phyloP scores from a whole-genome alignment of 106 monocot species.

The Dendrobium huoshanense region DNA sequence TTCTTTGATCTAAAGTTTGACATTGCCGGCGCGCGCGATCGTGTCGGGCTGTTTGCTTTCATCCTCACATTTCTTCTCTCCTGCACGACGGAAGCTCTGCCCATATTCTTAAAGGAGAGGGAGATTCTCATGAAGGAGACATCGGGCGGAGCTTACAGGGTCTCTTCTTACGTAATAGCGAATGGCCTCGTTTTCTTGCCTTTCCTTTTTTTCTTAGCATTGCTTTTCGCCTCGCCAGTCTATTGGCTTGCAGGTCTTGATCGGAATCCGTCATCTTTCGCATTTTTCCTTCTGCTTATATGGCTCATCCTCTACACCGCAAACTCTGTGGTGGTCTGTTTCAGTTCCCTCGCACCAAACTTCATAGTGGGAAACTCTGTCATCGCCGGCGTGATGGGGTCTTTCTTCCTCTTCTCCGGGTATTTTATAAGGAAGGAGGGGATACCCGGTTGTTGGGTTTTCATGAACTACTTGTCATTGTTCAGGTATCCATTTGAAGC shows the following conservation, averaged over 20 bases:
- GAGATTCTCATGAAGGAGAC: conserved; percentile 86
- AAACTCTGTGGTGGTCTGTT: conserved; percentile 84
- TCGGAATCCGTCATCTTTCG: conserved; percentile 25
- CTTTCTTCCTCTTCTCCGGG: conserved; percentile 89
- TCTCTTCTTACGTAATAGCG: conserved; percentile 76
- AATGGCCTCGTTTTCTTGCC: conserved; percentile 81
- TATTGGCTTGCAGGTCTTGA: conserved; percentile 78
- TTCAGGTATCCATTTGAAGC: conserved; percentile 94
- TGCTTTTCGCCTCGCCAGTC: conserved; percentile 60
- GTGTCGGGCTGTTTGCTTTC: conserved; percentile 89
- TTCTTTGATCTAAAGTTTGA: conserved; percentile 52
- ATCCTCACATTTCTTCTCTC: conserved; percentile 82
- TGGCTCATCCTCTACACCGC: conserved; percentile 93
- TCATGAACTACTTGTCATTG: conserved; percentile 88
- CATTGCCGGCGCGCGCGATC: conserved; percentile 29
- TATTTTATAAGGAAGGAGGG: conserved; percentile 77
- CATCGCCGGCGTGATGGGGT: conserved; percentile 73
- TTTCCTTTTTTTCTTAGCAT: conserved; percentile 57
- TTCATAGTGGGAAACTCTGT: conserved; percentile 83
- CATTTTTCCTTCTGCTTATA: conserved; percentile 69
- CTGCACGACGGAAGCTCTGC: conserved; percentile 77
- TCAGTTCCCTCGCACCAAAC: conserved; percentile 62
- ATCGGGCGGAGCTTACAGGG: conserved; percentile 54
- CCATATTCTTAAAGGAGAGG: conserved; percentile 82
- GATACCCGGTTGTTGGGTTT: conserved; percentile 85